Evolutionary conservation across 148 eudicot genomes (phyloP), one percentile per base, ranked within the genome.

Genomic region (Chenopodium formosanum): DNA sequence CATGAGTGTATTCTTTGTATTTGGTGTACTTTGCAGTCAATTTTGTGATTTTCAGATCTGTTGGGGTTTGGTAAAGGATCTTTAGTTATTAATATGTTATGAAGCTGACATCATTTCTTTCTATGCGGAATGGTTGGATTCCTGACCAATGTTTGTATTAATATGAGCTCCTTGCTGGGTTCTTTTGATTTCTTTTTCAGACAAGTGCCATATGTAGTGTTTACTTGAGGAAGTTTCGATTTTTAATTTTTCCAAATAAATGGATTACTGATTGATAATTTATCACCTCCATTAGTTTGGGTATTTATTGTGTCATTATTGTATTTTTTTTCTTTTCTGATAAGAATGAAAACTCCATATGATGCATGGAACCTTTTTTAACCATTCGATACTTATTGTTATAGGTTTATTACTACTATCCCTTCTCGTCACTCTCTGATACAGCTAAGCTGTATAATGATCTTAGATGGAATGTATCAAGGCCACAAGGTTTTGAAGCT

Each of bases 401-500:
- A 34, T 91, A 96, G 99, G 95, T 96, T 78, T 96, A 94, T 86
- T 92, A 92, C 83, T 94, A 96, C 86, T 93, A 88, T 80, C 98
- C 98, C 52, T 96, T 94, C 84, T 94, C 99, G 29, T 98, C 99
- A 74, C 87, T 91, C 78, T 86, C 97, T 81, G 99, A 96, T 86
- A 80, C 97, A 72, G 98, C 99, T 73, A 96, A 94, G 91, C 98
- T 96, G 62, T 94, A 87, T 88, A 96, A 96, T 85, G 99, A 96
- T 88, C 93, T 96, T 77, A 93, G 98, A 84, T 96, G 99, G 99
- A 96, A 96, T 86, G 90, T 96, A 63, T 91, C 94, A 14, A 91
- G 99, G 89, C 99, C 95, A 31, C 98, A 92, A 86, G 99, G 99
- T 72, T 92, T 91, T 83, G 99, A 96, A 88, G 99, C 99, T 65